Evolutionary conservation across 2,329 filamentous ascomycete species (phyloP).

Genomic region (Fusarium hostae): DNA sequence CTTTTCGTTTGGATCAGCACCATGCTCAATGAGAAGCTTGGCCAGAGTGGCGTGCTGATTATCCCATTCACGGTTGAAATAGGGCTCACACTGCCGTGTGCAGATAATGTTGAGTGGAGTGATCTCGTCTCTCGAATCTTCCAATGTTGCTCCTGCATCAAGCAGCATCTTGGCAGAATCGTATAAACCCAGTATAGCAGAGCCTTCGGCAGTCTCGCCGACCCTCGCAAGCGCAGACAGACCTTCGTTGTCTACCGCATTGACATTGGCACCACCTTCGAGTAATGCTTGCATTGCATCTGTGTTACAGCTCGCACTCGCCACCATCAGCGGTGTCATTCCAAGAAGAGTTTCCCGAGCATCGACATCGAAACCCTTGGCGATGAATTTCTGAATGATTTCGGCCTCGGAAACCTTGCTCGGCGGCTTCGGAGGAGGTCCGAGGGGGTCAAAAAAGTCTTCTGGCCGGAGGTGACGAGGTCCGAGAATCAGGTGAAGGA

Average conservation of each 20-base stretch:
- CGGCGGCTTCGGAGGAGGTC: neutral
- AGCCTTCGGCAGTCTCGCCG: conserved; percentile 41
- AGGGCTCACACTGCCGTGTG: conserved; percentile 40
- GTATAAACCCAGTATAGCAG: conserved; percentile 35
- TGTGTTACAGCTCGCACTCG: conserved; percentile 43
- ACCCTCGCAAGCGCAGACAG: conserved; percentile 40
- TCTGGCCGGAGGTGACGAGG: conserved; percentile 37
- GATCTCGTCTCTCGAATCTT: conserved; percentile 37
- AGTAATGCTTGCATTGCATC: conserved; percentile 41
- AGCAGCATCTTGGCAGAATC: conserved; percentile 43
- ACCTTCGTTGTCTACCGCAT: conserved; percentile 42
- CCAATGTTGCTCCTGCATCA: conserved; percentile 38
- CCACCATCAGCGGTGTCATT: conserved; percentile 46
- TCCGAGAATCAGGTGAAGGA: conserved; percentile 43
- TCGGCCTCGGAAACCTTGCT: conserved; percentile 38
- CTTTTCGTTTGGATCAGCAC: conserved; percentile 44
- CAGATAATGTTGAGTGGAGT: conserved; percentile 43
- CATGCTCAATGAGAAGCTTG: conserved; percentile 41
- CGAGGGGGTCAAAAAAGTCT: conserved; percentile 34
- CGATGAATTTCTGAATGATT: conserved; percentile 42
- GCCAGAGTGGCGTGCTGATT: conserved; percentile 42
- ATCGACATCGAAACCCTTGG: conserved; percentile 43
- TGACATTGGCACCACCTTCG: conserved; percentile 40
- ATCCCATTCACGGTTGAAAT: conserved; percentile 41
- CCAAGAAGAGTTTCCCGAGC: conserved; percentile 41